phyloP scores from a whole-genome alignment of 1,139 yeast species.

The Geotrichum carabidarum region DNA sequence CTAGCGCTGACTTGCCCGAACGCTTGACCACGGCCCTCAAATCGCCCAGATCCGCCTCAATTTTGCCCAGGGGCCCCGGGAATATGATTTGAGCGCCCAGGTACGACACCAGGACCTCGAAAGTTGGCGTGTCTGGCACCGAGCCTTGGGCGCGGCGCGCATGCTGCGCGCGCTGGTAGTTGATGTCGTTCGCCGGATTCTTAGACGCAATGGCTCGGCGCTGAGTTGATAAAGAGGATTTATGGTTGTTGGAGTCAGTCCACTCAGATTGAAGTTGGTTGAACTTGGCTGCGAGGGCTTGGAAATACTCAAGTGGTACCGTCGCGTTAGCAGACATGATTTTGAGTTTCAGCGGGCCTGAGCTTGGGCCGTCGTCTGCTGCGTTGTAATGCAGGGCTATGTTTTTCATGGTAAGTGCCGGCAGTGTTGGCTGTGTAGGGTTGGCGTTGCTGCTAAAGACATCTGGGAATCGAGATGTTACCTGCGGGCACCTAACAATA shows the following conservation, averaged over 20 bases:
- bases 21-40: slow-evolving; percentile 19
- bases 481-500: slow-evolving; percentile 11
- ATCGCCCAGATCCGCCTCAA: slow-evolving; percentile 33
- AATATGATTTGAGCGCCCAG: slow-evolving; percentile 11
- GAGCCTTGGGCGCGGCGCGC: background rate
- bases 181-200: background rate
- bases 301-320: slow-evolving; percentile 1
- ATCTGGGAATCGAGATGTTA: background rate
- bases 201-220: too few species aligned
- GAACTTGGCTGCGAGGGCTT: background rate
- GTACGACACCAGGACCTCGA: slow-evolving; percentile 10
- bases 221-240: too few species aligned
- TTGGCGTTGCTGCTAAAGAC: too few species aligned
- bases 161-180: background rate
- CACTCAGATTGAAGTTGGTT: background rate
- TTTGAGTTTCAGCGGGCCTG: slow-evolving; percentile 2
- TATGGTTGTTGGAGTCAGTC: background rate
- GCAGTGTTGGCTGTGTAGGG: too few species aligned
- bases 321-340: slow-evolving; percentile 9
- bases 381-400: too few species aligned
- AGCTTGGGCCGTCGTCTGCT: background rate
- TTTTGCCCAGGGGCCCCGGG: slow-evolving; percentile 22
- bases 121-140: background rate
- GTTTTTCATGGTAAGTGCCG: too few species aligned
- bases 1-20: slow-evolving; percentile 6